Conservation (phyloP, 2,329 filamentous ascomycete species). For the Zymoseptoria pseudotritici region DNA sequence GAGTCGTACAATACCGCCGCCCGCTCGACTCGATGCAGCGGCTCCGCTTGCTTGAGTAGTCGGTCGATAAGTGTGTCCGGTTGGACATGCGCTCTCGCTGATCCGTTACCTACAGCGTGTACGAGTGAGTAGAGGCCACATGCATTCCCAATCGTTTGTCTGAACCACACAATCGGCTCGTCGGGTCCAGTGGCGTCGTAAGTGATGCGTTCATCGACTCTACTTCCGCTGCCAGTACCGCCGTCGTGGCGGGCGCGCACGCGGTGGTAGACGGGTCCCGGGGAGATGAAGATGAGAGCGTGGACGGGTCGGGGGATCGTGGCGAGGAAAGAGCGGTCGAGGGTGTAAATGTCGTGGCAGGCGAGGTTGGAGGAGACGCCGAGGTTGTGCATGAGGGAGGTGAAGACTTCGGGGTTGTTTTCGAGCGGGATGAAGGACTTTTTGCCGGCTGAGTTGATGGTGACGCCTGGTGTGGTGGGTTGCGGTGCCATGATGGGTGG, state of each 20-base stretch:
- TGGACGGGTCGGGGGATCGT: slow-evolving; percentile 47
- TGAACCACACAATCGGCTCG: slow-evolving; percentile 53
- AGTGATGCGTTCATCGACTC: slow-evolving; percentile 14
- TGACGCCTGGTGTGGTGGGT: slow-evolving; percentile 18
- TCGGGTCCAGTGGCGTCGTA: slow-evolving; percentile 32
- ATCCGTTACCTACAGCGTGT: slow-evolving; percentile 47
- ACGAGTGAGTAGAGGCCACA: slow-evolving; percentile 53
- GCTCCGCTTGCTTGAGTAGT: slow-evolving; percentile 39
- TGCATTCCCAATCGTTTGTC: slow-evolving; percentile 47
- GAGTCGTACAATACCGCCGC: slow-evolving; percentile 47
- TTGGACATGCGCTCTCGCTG: slow-evolving; percentile 36
- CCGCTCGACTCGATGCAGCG: slow-evolving; percentile 36
- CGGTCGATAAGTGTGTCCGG: slow-evolving; percentile 39
- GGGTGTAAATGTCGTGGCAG: slow-evolving; percentile 49
- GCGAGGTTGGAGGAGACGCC: slow-evolving; percentile 40
- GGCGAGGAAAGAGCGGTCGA: slow-evolving; percentile 43
- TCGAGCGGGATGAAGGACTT: slow-evolving; percentile 34
- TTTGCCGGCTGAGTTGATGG: slow-evolving; percentile 19
- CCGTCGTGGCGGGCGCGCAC: slow-evolving; percentile 38
- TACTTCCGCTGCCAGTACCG: slow-evolving; percentile 25
- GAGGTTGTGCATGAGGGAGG: slow-evolving; percentile 42
- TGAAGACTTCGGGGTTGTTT: slow-evolving; percentile 51
- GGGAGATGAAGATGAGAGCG: slow-evolving; percentile 49
- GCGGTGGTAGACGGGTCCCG: slow-evolving; percentile 34
- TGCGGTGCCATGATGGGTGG: background rate